Base-by-base conservation (phyloP, 1,139 yeast genomes). In the Candida anutae region DNA sequence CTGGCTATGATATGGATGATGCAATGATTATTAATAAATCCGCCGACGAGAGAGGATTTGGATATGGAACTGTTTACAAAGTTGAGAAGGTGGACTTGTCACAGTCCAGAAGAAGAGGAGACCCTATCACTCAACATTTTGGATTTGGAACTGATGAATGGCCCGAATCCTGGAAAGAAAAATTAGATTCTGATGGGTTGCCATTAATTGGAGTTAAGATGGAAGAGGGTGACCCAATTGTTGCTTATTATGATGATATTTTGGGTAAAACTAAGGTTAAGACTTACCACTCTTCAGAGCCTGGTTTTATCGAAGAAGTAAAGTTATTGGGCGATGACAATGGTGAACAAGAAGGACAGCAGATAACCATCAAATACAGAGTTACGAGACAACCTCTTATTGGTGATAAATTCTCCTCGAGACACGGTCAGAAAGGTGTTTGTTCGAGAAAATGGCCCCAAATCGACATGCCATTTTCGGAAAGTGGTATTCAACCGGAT, bases 361-460 rank as follows among this genome's bases (percentile, higher is more conserved):
- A 71, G 30, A 60, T 90, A 28, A 81, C 96, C 21, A 81, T 93
- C 54, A 93, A 93, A 58, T 82, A 83, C 54, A 76, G 98, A 56
- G 67, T 90, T 30, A 79, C 95, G 37, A 80, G 99, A 65, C 74
- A 84, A 25, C 97, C 98, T 17, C 70, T 83, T 44, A 90, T 93
- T 54, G 99, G 99, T 56, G 99, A 90, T 62, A 90, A 90, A 61
- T 90, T 93, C 53, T 88, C 97, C 6, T 88, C 97, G 15, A 78
- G 98, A 60, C 98, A 90, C 64, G 98, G 98, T 37, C 99, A 90
- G 61, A 90, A 90, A 62, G 99, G 99, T 74, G 98, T 90, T 36
- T 90, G 97, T 62, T 88, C 97, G 10, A 82, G 95, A 55, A 90
- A 88, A 58, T 90, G 97, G 95, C 98, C 97, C 15, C 79, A 85